These are phyloP conservation scores for Ganoderma resinaceum DNA, from an alignment of 1,284 basidiomycete genomes.

Conservation along the genomic window DNA sequence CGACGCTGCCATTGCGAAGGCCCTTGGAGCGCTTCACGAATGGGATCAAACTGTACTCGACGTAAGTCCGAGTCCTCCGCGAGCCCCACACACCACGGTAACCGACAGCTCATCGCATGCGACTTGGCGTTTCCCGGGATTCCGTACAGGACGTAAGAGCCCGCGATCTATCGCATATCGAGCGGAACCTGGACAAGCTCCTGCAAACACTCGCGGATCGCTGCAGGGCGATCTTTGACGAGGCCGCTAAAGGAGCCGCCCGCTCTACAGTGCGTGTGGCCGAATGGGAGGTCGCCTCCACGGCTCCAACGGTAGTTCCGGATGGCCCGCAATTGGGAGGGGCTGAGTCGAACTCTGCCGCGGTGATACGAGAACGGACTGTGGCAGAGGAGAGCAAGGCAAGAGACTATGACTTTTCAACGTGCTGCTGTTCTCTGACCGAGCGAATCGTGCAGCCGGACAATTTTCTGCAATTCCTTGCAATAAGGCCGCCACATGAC, in stretches of 20 bases:
- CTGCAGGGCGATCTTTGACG: conserved; percentile 68
- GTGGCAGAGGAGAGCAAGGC: conserved; percentile 55
- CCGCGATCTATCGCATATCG: conserved; percentile 60
- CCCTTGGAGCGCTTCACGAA: conserved; percentile 21
- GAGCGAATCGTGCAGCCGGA: conserved; percentile 33
- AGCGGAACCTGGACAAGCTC: conserved; percentile 75
- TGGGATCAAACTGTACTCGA: conserved; percentile 30
- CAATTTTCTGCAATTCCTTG: conserved; percentile 35
- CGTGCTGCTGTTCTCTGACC: conserved; percentile 23
- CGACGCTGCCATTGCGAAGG: conserved; percentile 23
- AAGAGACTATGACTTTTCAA: conserved; percentile 36
- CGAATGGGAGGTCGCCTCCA: conserved; percentile 15
- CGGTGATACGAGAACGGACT: conserved; percentile 59
- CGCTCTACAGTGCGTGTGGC: conserved; percentile 58
- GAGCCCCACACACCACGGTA: neutral
- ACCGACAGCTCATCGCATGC: conserved; percentile 21
- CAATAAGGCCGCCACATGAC: conserved; percentile 35
- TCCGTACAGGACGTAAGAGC: conserved; percentile 51
- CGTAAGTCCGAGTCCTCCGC: conserved; percentile 13
- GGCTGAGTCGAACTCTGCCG: conserved; percentile 9
- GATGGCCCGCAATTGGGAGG: conserved; percentile 19
- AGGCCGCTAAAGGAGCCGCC: conserved; percentile 67
- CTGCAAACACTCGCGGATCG: conserved; percentile 64
- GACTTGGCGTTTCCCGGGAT: conserved; percentile 1
- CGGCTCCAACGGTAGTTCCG: conserved; percentile 16